These are phyloP conservation scores for Naganishia antarctica DNA, from an alignment of 768 basidiomycete genomes.

Conservation along the genomic window DNA sequence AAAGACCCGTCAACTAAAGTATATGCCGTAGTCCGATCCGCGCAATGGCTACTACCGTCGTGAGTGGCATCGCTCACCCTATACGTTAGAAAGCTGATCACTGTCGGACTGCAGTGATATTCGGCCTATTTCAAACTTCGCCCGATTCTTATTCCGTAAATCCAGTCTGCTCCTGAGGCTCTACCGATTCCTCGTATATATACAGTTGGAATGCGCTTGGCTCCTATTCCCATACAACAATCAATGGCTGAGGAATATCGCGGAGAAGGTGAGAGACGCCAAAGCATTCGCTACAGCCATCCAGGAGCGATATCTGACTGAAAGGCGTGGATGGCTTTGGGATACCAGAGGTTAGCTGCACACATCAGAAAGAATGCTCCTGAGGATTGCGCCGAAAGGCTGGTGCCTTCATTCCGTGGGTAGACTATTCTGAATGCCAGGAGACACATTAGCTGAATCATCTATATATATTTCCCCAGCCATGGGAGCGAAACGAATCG, in stretches of 20 bases:
- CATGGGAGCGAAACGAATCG: constrained; percentile 30
- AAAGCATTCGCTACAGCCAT: no score
- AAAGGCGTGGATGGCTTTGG: no score
- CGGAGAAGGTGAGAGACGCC: constrained; percentile 27
- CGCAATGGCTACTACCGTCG: constrained; percentile 32
- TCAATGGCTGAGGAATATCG: constrained; percentile 24
- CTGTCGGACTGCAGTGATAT: neutral
- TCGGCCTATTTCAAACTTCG: constrained; percentile 7
- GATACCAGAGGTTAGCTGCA: constrained; percentile 4
- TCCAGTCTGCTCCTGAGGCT: constrained; percentile 15
- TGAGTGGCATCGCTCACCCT: neutral
- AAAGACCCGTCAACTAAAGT: constrained; percentile 30
- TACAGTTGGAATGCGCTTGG: constrained; percentile 24
- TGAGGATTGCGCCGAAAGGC: constrained; percentile 19
- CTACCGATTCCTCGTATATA: constrained; percentile 25
- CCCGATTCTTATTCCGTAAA: constrained; percentile 8
- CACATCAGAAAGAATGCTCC: constrained; percentile 29
- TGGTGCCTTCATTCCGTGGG: constrained; percentile 32
- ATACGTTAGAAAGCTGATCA: neutral
- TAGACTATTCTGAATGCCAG: neutral
- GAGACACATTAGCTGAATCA: neutral
- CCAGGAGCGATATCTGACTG: no score
- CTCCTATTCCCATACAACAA: constrained; percentile 21
- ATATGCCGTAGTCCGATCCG: constrained; percentile 28
- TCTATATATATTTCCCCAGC: neutral